Evolutionary conservation across 768 basidiomycete species (phyloP).

Genomic region (Coprinellus micaceus): DNA sequence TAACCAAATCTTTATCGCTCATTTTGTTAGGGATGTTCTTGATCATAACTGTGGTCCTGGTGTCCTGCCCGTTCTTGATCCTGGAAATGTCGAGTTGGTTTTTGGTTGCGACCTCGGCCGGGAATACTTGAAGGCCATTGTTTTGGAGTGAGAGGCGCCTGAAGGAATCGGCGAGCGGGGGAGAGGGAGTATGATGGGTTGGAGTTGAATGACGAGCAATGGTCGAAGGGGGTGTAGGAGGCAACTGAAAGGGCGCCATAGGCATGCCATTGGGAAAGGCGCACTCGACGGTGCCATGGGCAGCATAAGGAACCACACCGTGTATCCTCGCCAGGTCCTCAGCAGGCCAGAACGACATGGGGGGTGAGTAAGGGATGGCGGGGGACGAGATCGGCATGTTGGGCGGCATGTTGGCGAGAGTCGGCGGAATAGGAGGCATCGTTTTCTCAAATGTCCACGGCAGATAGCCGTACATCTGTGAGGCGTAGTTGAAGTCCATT

Average conservation of each 20-base stretch:
- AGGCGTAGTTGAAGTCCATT: slow-evolving; percentile 1
- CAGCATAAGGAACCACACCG: neutral
- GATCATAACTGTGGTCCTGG: slow-evolving; percentile 83
- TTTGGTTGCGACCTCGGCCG: slow-evolving; percentile 26
- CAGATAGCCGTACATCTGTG: neutral
- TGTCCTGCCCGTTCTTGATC: slow-evolving; percentile 77
- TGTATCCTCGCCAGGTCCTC: neutral
- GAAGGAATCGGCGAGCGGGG: neutral
- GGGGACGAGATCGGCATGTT: neutral
- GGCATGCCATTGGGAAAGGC: slow-evolving; percentile 1
- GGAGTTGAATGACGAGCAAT: neutral
- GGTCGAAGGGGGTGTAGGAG: neutral
- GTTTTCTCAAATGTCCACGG: neutral
- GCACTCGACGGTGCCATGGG: neutral
- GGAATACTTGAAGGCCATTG: slow-evolving; percentile 16
- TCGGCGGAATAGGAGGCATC: neutral
- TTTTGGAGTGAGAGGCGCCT: neutral
- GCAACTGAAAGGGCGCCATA: neutral
- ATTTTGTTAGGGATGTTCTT: slow-evolving; percentile 95
- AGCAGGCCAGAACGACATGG: neutral
- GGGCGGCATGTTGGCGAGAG: neutral
- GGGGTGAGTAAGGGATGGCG: neutral
- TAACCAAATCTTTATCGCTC: slow-evolving; percentile 68
- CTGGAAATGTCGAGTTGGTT: slow-evolving; percentile 58
- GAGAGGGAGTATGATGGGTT: neutral